Evolutionary conservation across 352 stramenopile genomes (phyloP).

Genomic region (Pythium aristosporum): DNA sequence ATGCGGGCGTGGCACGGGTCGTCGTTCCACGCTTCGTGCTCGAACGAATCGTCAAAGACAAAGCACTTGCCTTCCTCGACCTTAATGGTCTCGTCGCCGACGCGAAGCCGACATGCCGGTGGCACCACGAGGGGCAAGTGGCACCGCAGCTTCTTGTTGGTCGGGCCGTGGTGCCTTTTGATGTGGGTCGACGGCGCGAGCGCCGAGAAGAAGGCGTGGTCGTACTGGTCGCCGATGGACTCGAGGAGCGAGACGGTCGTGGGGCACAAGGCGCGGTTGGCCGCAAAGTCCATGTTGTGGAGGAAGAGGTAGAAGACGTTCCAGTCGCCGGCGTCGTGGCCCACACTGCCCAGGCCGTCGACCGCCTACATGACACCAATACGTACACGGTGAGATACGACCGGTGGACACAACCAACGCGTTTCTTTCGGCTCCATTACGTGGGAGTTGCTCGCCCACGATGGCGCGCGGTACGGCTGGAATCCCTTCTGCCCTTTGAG

Average conservation of each 20-base stretch:
- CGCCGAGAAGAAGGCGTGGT: conserved; percentile 88
- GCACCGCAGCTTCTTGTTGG: conserved; percentile 91
- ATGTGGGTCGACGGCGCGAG: conserved; percentile 80
- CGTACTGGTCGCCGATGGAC: conserved; percentile 60
- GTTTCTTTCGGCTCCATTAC: too few relatives aligned
- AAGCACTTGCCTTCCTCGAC: conserved; percentile 91
- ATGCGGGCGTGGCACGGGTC: conserved; percentile 81
- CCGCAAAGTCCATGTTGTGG: conserved; percentile 81
- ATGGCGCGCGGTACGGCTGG: conserved; percentile 75
- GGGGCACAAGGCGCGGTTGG: conserved; percentile 69
- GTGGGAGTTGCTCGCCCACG: conserved; percentile 59
- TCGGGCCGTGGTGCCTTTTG: conserved; percentile 82
- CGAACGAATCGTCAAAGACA: conserved; percentile 98
- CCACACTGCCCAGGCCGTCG: conserved; percentile 72
- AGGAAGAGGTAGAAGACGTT: conserved; percentile 89
- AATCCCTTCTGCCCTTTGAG: conserved; percentile 49
- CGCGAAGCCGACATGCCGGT: conserved; percentile 57
- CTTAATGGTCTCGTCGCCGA: conserved; percentile 60
- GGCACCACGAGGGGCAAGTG: conserved; percentile 87
- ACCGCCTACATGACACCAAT: conserved; percentile 33
- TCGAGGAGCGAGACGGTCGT: conserved; percentile 58
- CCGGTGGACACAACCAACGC: background rate
- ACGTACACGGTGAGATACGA: background rate
- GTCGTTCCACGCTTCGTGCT: conserved; percentile 98
- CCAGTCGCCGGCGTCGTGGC: conserved; percentile 83